These are phyloP conservation scores for Acer saccharum DNA, from an alignment of 345 rosid genomes.

Conservation along the genomic window DNA sequence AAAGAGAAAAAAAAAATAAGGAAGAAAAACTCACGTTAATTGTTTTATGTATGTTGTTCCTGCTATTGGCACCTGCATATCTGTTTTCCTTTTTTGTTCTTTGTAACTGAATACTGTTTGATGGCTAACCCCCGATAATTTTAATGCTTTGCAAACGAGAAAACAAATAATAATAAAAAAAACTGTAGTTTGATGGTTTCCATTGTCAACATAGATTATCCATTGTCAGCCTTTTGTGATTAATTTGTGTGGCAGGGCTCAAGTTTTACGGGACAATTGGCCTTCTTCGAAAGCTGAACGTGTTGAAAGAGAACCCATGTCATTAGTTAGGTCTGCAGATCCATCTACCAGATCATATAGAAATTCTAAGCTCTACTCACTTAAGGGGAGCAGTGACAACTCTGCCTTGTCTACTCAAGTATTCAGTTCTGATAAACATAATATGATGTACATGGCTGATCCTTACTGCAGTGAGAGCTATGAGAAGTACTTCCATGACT, in stretches of 20 bases:
- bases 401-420: conserved; percentile 47
- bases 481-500: conserved; percentile 80
- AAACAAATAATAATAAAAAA: not conserved
- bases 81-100: not conserved
- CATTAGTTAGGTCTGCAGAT: conserved; percentile 67
- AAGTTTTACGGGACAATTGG: conserved; percentile 7
- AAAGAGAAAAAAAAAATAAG: no score
- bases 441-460: conserved; percentile 51
- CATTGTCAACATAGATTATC: not conserved
- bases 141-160: not conserved
- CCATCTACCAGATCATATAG: conserved; percentile 51
- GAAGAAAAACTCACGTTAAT: not conserved
- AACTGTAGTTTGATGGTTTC: not conserved
- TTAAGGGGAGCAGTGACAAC: conserved; percentile 45
- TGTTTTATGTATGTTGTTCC: not conserved
- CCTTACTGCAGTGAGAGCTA: conserved; percentile 69
- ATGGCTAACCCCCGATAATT: not conserved
- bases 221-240: not conserved
- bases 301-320: conserved; percentile 45
- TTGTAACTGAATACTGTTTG: not conserved
- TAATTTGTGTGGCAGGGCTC: conserved; percentile 30
- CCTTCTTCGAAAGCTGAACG: conserved; percentile 22
- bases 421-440: conserved; percentile 54
- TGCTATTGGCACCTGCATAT: not conserved
- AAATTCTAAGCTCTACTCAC: conserved; percentile 56